A percentile compares a stretch with the other conserved stretches of the same genome.
Conservation (phyloP, 768 basidiomycete genomes). For the Trametopsis cervina region DNA sequence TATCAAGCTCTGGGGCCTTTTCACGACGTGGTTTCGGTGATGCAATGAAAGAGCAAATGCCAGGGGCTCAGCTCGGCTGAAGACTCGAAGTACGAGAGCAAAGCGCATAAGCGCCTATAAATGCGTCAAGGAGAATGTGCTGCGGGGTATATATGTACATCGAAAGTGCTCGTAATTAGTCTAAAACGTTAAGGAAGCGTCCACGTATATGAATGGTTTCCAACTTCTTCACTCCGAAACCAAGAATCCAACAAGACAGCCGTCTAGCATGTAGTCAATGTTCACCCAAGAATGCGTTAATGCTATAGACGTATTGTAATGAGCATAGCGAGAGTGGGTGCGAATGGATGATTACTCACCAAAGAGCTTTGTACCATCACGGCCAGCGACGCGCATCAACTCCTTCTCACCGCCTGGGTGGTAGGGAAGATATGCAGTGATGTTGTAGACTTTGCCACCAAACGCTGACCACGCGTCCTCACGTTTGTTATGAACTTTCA, state of each 20-base stretch:
- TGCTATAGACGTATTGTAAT: conserved; percentile 37
- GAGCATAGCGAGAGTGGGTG: background rate
- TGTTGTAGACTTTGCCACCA: conserved; percentile 93
- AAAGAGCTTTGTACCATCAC: conserved; percentile 93
- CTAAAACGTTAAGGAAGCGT: too few relatives aligned
- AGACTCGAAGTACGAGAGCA: too few relatives aligned
- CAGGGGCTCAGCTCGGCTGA: too few relatives aligned
- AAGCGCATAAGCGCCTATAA: too few relatives aligned
- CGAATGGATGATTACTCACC: conserved; percentile 42
- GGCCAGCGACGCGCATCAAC: conserved; percentile 89
- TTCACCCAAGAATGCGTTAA: conserved; percentile 96
- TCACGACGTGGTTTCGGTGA: too few relatives aligned
- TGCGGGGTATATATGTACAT: too few relatives aligned
- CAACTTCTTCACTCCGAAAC: conserved; percentile 73
- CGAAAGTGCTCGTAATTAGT: too few relatives aligned
- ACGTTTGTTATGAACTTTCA: conserved; percentile 73
- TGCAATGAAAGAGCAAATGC: too few relatives aligned
- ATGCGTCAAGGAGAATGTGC: too few relatives aligned
- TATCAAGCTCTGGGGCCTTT: too few relatives aligned
- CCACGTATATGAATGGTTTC: too few relatives aligned
- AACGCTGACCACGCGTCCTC: conserved; percentile 93
- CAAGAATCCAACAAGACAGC: conserved; percentile 87
- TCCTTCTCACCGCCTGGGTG: conserved; percentile 95
- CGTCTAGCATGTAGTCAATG: conserved; percentile 91
- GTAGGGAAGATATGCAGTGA: conserved; percentile 84